These are phyloP conservation scores for Venturia nashicola DNA, from an alignment of 2,329 filamentous ascomycete species.

Conservation along the genomic window DNA sequence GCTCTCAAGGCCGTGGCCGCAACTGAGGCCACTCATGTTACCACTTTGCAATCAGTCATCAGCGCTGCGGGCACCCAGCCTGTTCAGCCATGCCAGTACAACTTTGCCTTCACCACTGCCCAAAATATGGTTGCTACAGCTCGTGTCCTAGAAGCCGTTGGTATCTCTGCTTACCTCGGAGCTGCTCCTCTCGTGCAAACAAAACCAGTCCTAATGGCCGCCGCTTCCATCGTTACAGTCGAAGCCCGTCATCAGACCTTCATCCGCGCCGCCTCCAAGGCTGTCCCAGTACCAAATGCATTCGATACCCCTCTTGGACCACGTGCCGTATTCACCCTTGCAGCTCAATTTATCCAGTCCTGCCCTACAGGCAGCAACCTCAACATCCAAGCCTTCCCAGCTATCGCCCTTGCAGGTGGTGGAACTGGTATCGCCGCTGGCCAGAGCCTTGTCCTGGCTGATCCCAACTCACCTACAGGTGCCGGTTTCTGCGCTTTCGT, in stretches of 20 bases:
- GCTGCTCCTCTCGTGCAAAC: constrained; percentile 53
- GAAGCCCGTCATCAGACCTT: constrained; percentile 65
- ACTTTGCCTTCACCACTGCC: constrained; percentile 56
- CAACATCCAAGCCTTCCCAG: constrained; percentile 50
- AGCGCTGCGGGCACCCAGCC: constrained; percentile 50
- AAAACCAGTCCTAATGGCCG: constrained; percentile 49
- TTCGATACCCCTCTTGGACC: constrained; percentile 60
- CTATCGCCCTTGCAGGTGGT: constrained; percentile 39
- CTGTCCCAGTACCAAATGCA: constrained; percentile 50
- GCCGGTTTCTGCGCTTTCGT: constrained; percentile 57
- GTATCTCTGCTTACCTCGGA: constrained; percentile 60
- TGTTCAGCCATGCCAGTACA: constrained; percentile 58
- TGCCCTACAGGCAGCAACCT: constrained; percentile 55
- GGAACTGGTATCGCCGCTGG: constrained; percentile 27
- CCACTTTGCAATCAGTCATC: constrained; percentile 46
- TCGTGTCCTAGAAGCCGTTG: constrained; percentile 58
- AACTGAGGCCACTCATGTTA: constrained; percentile 53
- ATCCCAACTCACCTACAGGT: constrained; percentile 22
- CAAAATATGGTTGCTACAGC: constrained; percentile 57
- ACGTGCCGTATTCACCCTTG: constrained; percentile 60
- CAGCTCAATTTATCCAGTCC: constrained; percentile 57
- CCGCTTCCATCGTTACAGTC: constrained; percentile 59
- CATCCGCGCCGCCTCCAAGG: constrained; percentile 48
- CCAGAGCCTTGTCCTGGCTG: constrained; percentile 26
- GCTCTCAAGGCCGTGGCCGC: constrained; percentile 50